A percentile compares a stretch with the other conserved stretches of the same genome.
phyloP scores from a whole-genome alignment of 805 yeast genomes.

The Pichia nanzhaoensis region DNA sequence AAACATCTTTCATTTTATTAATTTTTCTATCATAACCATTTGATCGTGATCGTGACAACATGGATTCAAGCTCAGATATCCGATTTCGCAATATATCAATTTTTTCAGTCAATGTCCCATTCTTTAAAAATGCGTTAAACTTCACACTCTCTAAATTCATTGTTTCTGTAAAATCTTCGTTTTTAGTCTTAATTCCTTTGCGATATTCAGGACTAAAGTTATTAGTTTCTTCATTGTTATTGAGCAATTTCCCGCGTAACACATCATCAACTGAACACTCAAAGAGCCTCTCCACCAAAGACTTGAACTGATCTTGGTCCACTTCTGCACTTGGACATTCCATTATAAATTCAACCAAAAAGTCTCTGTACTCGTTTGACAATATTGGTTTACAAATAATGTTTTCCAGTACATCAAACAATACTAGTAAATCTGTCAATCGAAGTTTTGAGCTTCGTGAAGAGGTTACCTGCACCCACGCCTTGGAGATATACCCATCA shows the following conservation, averaged over 20 bases:
- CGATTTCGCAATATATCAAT: not conserved
- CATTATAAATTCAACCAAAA: constrained; percentile 16
- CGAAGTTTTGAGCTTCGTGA: not conserved
- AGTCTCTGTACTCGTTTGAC: constrained; percentile 15
- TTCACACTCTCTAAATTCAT: constrained; percentile 7
- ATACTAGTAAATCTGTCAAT: constrained; percentile 11
- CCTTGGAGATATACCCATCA: constrained; percentile 1
- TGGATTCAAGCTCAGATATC: constrained; percentile 2
- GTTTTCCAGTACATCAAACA: constrained; percentile 15
- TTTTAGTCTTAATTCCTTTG: not conserved
- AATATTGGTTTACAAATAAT: constrained; percentile 7
- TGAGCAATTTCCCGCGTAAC: constrained; percentile 1
- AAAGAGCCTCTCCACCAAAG: constrained; percentile 15
- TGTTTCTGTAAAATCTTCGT: constrained; percentile 6
- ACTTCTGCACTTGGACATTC: constrained; percentile 11
- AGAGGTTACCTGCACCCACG: constrained; percentile 11
- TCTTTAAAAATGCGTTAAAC: constrained; percentile 2
- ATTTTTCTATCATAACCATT: constrained; percentile 4
- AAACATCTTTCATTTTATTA: constrained; percentile 7
- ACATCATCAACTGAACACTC: constrained; percentile 12
- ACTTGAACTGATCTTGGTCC: constrained; percentile 13
- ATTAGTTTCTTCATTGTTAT: not conserved
- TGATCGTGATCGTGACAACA: constrained; percentile 1
- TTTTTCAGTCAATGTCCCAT: not conserved
- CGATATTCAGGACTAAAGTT: not conserved